phyloP scores from a whole-genome alignment of 305 asterid genomes.

The Andrographis paniculata region DNA sequence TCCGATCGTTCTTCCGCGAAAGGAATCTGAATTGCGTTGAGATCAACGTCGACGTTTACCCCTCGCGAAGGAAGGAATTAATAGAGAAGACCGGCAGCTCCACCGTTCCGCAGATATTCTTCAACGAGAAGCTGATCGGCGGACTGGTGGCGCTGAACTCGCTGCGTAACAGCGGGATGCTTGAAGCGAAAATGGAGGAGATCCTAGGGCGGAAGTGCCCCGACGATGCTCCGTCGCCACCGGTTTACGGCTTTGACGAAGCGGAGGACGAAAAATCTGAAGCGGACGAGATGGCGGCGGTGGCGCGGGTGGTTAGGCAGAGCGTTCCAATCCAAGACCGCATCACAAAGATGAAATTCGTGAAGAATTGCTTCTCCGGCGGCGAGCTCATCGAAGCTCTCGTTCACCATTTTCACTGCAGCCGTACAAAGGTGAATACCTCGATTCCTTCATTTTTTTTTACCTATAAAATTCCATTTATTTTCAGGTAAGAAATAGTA shows the following conservation, averaged over 20 bases:
- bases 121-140: slow-evolving; percentile 76
- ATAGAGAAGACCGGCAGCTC: slow-evolving; percentile 47
- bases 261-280: slow-evolving; percentile 28
- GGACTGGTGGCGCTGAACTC: slow-evolving; percentile 83
- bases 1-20: slow-evolving; percentile 55
- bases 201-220: slow-evolving; percentile 68
- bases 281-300: slow-evolving; percentile 54
- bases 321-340: slow-evolving; percentile 81
- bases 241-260: slow-evolving; percentile 79
- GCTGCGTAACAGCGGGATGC: slow-evolving; percentile 63
- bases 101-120: slow-evolving; percentile 73
- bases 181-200: slow-evolving; percentile 67
- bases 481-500: too few species aligned
- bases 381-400: slow-evolving; percentile 73
- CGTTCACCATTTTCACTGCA: slow-evolving; percentile 68
- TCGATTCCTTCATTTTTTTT: too few species aligned
- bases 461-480: too few species aligned
- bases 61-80: slow-evolving; percentile 60
- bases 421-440: slow-evolving; percentile 50
- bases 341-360: slow-evolving; percentile 73
- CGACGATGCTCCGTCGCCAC: slow-evolving; percentile 72
- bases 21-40: slow-evolving; percentile 50
- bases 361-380: slow-evolving; percentile 80
- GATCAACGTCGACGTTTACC: slow-evolving; percentile 80
- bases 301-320: slow-evolving; percentile 56